These are phyloP conservation scores for Senecio squalidus DNA, from an alignment of 140 eudicot species.

Conservation along the genomic window DNA sequence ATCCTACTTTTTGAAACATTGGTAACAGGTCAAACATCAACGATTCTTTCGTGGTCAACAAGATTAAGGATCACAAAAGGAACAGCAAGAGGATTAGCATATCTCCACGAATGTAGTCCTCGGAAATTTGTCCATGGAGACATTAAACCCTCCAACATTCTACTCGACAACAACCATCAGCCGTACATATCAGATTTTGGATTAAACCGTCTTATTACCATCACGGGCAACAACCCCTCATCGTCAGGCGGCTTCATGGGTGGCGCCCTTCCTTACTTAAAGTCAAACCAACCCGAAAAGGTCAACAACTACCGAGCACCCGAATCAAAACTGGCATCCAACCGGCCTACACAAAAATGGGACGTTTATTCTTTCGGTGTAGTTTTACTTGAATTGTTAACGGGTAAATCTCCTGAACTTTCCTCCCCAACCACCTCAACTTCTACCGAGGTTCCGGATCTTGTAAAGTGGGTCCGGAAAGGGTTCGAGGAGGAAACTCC, in stretches of 20 bases:
- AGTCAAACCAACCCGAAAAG: slow-evolving; percentile 51
- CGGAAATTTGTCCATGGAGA: slow-evolving; percentile 96
- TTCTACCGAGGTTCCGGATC: slow-evolving; percentile 63
- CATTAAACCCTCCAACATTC: slow-evolving; percentile 88
- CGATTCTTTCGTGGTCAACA: slow-evolving; percentile 60
- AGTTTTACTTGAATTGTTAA: slow-evolving; percentile 74
- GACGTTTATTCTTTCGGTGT: slow-evolving; percentile 95
- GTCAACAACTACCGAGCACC: slow-evolving; percentile 80
- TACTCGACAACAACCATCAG: slow-evolving; percentile 65
- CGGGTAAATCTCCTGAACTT: slow-evolving; percentile 83
- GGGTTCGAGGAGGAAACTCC: slow-evolving; percentile 92
- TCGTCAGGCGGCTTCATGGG: slow-evolving; percentile 95
- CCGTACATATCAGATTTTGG: slow-evolving; percentile 91
- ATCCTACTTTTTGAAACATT: too few relatives aligned
- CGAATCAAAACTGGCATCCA: slow-evolving; percentile 56
- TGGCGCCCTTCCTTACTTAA: slow-evolving; percentile 83
- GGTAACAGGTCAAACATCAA: slow-evolving; percentile 51
- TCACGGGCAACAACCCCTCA: slow-evolving; percentile 88
- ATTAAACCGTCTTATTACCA: slow-evolving; percentile 66
- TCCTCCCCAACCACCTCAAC: slow-evolving; percentile 80
- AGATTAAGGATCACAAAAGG: slow-evolving; percentile 78
- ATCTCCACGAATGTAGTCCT: slow-evolving; percentile 98
- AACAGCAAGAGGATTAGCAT: slow-evolving; percentile 85
- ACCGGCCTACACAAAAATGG: slow-evolving; percentile 85
- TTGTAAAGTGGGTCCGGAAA: slow-evolving; percentile 89